Conservation (phyloP, 257 asterid genomes). For the Paraleonurus japonicus region DNA sequence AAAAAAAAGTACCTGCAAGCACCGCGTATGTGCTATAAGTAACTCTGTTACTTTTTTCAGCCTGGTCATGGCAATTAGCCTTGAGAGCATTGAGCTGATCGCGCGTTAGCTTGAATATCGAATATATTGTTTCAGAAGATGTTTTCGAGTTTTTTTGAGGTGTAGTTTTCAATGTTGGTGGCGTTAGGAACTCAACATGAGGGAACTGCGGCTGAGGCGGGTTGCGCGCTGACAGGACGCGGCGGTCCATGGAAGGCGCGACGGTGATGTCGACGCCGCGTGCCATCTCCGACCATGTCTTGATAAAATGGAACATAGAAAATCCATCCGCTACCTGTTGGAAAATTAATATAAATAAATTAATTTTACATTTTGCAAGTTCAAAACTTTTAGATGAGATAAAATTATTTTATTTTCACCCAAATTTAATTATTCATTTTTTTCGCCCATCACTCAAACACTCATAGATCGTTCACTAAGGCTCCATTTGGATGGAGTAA, state of each 20-base stretch:
- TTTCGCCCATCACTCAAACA: too few relatives aligned
- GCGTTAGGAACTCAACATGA: conserved; percentile 72
- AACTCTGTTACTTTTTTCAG: too few relatives aligned
- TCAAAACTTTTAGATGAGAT: too few relatives aligned
- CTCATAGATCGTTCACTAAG: too few relatives aligned
- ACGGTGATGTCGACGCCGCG: conserved; percentile 47
- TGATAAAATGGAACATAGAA: conserved; percentile 67
- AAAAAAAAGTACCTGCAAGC: too few relatives aligned
- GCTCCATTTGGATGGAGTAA: too few relatives aligned
- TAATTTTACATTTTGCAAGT: too few relatives aligned
- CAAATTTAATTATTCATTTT: too few relatives aligned
- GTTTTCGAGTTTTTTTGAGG: neutral
- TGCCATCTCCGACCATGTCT: conserved; percentile 68
- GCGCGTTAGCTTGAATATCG: conserved; percentile 48
- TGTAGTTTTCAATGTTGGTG: conserved; percentile 49
- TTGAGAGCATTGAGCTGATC: conserved; percentile 56
- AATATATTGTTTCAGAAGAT: neutral
- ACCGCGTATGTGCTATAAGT: too few relatives aligned
- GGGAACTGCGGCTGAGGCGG: conserved; percentile 64
- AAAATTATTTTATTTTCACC: too few relatives aligned
- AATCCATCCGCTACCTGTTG: conserved; percentile 58
- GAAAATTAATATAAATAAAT: too few relatives aligned
- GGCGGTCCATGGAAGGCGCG: conserved; percentile 57
- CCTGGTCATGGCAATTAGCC: conserved; percentile 5
- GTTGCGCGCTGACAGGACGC: conserved; percentile 56